Percentiles rank a stretch among this genome's conserved stretches.
phyloP scores from a whole-genome alignment of 2,329 filamentous ascomycete genomes.

The Pseudodiploospora longispora region DNA sequence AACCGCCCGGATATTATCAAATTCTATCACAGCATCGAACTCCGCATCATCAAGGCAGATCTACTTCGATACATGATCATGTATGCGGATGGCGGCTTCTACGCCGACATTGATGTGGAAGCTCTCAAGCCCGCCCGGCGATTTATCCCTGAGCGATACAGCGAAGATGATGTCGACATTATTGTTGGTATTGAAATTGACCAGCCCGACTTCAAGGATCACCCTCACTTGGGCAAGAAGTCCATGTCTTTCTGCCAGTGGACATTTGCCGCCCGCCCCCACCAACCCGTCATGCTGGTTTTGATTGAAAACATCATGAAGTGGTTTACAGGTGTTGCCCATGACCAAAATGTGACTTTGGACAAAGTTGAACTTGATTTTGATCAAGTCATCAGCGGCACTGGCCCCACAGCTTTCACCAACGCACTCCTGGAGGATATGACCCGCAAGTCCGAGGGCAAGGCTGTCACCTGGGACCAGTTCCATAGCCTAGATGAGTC shows the following conservation, averaged over 20 bases:
- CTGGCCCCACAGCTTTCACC: conserved; percentile 64
- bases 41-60: conserved; percentile 58
- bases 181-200: conserved; percentile 66
- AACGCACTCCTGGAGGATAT: conserved; percentile 57
- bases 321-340: conserved; percentile 55
- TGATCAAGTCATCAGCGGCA: conserved; percentile 65
- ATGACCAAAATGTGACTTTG: conserved; percentile 49
- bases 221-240: conserved; percentile 59
- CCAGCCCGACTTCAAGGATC: conserved; percentile 54
- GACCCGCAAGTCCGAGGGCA: conserved; percentile 33
- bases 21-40: conserved; percentile 50
- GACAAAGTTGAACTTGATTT: conserved; percentile 59
- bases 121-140: conserved; percentile 25
- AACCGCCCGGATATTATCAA: conserved; percentile 59
- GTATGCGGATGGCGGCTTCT: conserved; percentile 69
- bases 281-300: conserved; percentile 58
- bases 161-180: conserved; percentile 59
- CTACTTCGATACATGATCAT: conserved; percentile 64
- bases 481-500: conserved; percentile 62
- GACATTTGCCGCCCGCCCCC: conserved; percentile 65
- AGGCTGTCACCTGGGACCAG: conserved; percentile 48
- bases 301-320: conserved; percentile 61
- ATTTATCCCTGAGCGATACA: conserved; percentile 44
- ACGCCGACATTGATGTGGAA: conserved; percentile 42
- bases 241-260: conserved; percentile 66